Percentiles rank a stretch among this genome's conserved stretches.
phyloP scores from a whole-genome alignment of 345 rosid genomes.

The Atalantia buxifolia region DNA sequence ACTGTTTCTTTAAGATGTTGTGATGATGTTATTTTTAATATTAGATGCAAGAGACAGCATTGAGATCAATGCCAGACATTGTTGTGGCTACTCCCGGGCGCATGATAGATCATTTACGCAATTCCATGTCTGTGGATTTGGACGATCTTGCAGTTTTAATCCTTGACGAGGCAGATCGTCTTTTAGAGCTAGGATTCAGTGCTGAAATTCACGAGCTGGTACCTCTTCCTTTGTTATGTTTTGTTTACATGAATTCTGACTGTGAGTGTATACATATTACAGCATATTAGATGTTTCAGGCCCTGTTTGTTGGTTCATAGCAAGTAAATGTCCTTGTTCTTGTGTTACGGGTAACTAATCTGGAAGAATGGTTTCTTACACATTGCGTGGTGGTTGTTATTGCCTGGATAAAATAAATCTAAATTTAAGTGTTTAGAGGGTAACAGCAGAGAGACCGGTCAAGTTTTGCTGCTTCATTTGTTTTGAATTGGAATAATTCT shows the following conservation, averaged over 20 bases:
- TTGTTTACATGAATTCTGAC: not conserved
- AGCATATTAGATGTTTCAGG: not conserved
- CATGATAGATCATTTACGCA: constrained; percentile 95
- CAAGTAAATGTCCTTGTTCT: not conserved
- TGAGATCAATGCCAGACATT: constrained; percentile 94
- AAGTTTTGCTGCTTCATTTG: not conserved
- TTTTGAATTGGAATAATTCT: not conserved
- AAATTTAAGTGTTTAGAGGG: not conserved
- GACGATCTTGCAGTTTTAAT: constrained; percentile 92
- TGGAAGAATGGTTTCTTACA: not conserved
- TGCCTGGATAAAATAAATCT: not conserved
- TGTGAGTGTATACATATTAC: not conserved
- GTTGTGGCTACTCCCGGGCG: constrained; percentile 99
- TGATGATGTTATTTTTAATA: not conserved
- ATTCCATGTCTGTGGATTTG: constrained; percentile 88
- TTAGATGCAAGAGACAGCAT: constrained; percentile 84
- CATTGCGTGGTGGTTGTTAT: not conserved
- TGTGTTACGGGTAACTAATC: not conserved
- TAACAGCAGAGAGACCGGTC: not conserved
- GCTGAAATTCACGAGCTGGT: constrained; percentile 96
- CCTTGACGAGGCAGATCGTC: constrained; percentile 97
- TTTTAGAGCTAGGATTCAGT: constrained; percentile 92
- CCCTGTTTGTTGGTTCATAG: not conserved
- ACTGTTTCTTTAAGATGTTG: not conserved
- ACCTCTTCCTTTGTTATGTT: constrained; percentile 13